Base-by-base conservation (phyloP, 768 basidiomycete species). In the Leccinum variicolor region DNA sequence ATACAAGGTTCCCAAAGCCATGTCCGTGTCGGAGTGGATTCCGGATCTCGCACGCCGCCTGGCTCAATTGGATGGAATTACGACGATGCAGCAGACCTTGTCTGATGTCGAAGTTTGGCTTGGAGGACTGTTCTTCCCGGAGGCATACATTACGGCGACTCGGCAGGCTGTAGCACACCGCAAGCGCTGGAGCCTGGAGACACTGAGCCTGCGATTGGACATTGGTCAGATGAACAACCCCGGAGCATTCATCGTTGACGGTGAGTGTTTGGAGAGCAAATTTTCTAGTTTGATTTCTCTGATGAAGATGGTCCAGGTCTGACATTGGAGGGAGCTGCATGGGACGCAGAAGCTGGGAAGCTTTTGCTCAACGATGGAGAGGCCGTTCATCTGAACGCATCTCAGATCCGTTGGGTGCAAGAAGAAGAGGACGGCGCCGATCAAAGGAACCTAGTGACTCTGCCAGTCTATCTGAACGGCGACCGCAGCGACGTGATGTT, bases 71-170 rank as follows among this genome's bases (percentile, higher is more conserved):
- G 84, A 94, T 53, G 73, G 76, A 31, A 85, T 98, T 55, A 73
- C 72, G 17, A 43, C 62, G n/a, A 69, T 74, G 73, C 69, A 74
- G 14, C 85, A 87, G 60, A 85, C 79, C 66, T 73, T 88, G 61
- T 80, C 76, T 62, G 79, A 90, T 63, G 76, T 90, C 49, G 85
- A 92, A 72, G 90, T 97, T 47, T 93, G 92, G 90, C 83, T 98
- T 14, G 94, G 96, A 23, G 91, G 92, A 0, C 73, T 99, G 56
- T 98, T 98, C 81, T 94, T 91, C 82, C 97, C 96, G 1, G 92
- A 95, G 67, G 95, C 94, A 3, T 98, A 94, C 70, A 82, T 98
- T 65, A 98, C 96, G 1, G 96, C 96, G 2, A 95, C 94, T 2
- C 82, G 96, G 52, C 96, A 99, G 73, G 86, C 92, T n/a, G 90